Base-by-base conservation (phyloP, 371 early-diverging fungal species). In the Rhizopus delemar region DNA sequence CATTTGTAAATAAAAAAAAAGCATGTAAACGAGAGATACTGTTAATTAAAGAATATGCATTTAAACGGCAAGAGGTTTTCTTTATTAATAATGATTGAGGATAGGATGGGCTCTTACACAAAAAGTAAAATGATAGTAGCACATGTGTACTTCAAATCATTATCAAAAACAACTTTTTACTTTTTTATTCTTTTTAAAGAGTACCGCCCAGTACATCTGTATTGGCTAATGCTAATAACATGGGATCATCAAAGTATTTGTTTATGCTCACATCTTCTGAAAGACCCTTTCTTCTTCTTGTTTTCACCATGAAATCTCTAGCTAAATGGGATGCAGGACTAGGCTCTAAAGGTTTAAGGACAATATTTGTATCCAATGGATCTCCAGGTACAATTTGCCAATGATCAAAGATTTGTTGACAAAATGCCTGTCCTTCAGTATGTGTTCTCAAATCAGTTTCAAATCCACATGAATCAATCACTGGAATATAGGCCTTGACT, bases 331-430 rank as follows among this genome's bases (percentile, higher is more conserved):
- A 90, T 11, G 86, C 90, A 22, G 91, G 85, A 59, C 90, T 87
- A 8, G 95, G 89, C 74, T 98, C 98, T 49, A 98, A 71, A 15
- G 97, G 96, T 50, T 90, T 68, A 61, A 98, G 74, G 7, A 90
- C 90, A 57, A 93, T 90, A 8, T 80, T 79, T 66, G 90, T 90
- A 72, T 97, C 96, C 34, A 98, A 77, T 28, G 99, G 99, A 73
- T 98, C 96, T 6, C 99, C 99, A 22, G 99, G 99, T 8, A 98
- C 98, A 55, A 91, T 84, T 67, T 97, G 94, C 96, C 96, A 99
- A 64, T 96, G 97, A 62, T 95, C 94, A 80, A 98, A 98, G 73
- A 90, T 88, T 70, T 92, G 92, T 69, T 95, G 95, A 60, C 92
- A 91, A 74, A 97, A 96, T 6, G 97, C 98, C 75, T 93, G 93